Evolutionary conservation across 306 rosid species (phyloP).

Genomic region (Trifolium dubium): DNA sequence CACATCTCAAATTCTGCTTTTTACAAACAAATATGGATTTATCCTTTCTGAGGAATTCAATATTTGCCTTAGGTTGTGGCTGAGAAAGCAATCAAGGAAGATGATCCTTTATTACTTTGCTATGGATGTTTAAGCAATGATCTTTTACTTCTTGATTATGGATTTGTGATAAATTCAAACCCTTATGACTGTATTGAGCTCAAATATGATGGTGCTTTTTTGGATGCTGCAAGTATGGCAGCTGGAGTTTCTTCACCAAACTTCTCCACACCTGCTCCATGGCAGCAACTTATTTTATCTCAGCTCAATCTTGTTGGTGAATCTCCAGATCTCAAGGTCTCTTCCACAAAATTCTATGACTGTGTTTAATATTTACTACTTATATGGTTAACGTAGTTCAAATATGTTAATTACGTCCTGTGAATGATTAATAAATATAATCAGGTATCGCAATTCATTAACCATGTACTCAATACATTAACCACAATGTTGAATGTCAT

Average conservation of each 20-base stretch:
- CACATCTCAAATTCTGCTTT: background rate
- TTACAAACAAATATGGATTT: constrained; percentile 27
- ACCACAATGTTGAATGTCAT: background rate
- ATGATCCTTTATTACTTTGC: constrained; percentile 67
- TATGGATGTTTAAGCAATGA: constrained; percentile 88
- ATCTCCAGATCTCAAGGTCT: constrained; percentile 81
- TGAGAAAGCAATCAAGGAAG: constrained; percentile 63
- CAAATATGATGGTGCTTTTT: constrained; percentile 79
- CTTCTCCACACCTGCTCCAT: constrained; percentile 75
- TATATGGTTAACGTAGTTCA: background rate
- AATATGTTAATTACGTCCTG: background rate
- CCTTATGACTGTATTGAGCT: constrained; percentile 86
- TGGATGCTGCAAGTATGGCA: constrained; percentile 92
- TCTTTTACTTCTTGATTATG: constrained; percentile 84
- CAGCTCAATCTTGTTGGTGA: constrained; percentile 80
- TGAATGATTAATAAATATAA: background rate
- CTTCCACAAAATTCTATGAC: constrained; percentile 17
- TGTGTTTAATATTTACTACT: background rate
- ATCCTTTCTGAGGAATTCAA: constrained; percentile 32
- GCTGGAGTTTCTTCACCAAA: constrained; percentile 81
- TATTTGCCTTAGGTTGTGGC: constrained; percentile 80
- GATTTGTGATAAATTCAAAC: constrained; percentile 80
- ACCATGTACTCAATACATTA: background rate
- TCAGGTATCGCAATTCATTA: background rate
- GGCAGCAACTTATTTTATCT: constrained; percentile 73